Percentiles rank a stretch among this genome's conserved stretches.
Conservation (phyloP, 371 early-diverging fungal species). For the Apophysomyces sp. region DNA sequence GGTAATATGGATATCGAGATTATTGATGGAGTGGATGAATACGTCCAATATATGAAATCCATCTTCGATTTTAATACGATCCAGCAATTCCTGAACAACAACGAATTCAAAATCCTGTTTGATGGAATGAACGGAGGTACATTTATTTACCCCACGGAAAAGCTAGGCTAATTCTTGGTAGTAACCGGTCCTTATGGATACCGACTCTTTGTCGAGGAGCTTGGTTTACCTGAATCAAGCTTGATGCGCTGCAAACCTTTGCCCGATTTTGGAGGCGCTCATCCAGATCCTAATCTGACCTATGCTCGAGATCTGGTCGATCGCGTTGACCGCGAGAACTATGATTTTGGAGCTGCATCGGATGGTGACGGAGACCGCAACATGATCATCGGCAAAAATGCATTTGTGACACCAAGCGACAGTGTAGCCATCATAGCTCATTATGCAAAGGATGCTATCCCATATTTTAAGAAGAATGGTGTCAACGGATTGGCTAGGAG, state of each 20-base stretch:
- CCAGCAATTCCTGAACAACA: constrained; percentile 68
- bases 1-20: constrained; percentile 77
- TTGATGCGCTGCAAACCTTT: constrained; percentile 85
- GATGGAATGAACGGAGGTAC: constrained; percentile 93
- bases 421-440: constrained; percentile 97
- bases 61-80: constrained; percentile 91
- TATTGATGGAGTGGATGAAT: constrained; percentile 89
- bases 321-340: constrained; percentile 75
- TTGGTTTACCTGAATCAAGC: constrained; percentile 78
- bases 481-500: constrained; percentile 90
- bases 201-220: constrained; percentile 85
- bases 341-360: constrained; percentile 93
- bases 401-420: constrained; percentile 97
- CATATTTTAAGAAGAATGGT: constrained; percentile 88
- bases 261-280: constrained; percentile 93
- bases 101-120: constrained; percentile 85
- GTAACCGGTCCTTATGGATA: constrained; percentile 95
- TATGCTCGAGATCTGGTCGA: constrained; percentile 95
- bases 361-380: constrained; percentile 95
- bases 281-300: constrained; percentile 98
- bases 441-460: constrained; percentile 80
- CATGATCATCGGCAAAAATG: constrained; percentile 92
- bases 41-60: constrained; percentile 81
- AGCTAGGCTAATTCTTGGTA: constrained; percentile 9
- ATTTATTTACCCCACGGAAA: neutral